phyloP scores from a whole-genome alignment of 441 rosid species.

The Geranium incanum region DNA sequence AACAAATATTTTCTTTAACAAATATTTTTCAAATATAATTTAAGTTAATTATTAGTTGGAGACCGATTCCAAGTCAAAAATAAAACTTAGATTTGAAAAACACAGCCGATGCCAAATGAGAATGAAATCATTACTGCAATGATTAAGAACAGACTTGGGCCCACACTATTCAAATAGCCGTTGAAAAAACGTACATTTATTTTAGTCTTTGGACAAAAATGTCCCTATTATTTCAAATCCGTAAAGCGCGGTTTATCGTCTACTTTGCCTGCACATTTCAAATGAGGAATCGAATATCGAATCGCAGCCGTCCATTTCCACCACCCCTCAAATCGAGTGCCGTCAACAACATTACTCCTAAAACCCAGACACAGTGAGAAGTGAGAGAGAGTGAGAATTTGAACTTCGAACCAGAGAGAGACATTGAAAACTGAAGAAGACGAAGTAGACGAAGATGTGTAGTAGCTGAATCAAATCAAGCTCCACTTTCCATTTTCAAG shows the following conservation, averaged over 20 bases:
- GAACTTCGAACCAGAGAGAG: neutral
- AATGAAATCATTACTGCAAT: neutral
- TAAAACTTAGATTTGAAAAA: too few species aligned
- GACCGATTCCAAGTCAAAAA: too few species aligned
- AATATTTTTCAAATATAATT: too few species aligned
- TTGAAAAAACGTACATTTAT: neutral
- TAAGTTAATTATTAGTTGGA: too few species aligned
- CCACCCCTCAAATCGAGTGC: slow-evolving; percentile 12
- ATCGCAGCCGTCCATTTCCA: slow-evolving; percentile 53
- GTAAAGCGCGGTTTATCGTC: slow-evolving; percentile 33
- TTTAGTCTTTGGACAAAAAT: slow-evolving; percentile 22
- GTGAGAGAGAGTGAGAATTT: neutral
- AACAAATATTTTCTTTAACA: too few species aligned
- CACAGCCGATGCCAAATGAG: too few species aligned
- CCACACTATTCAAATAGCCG: slow-evolving; percentile 13
- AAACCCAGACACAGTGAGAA: slow-evolving; percentile 10
- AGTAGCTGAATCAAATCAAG: slow-evolving; percentile 9
- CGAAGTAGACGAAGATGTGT: slow-evolving; percentile 6
- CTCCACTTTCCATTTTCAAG: slow-evolving; percentile 3
- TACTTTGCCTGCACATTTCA: slow-evolving; percentile 28
- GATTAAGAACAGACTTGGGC: neutral
- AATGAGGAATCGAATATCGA: slow-evolving; percentile 20
- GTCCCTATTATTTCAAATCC: slow-evolving; percentile 55
- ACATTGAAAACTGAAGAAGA: neutral
- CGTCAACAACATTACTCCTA: neutral